Base-by-base conservation (phyloP, 371 early-diverging fungal species). In the Haplosporangium sp. region DNA sequence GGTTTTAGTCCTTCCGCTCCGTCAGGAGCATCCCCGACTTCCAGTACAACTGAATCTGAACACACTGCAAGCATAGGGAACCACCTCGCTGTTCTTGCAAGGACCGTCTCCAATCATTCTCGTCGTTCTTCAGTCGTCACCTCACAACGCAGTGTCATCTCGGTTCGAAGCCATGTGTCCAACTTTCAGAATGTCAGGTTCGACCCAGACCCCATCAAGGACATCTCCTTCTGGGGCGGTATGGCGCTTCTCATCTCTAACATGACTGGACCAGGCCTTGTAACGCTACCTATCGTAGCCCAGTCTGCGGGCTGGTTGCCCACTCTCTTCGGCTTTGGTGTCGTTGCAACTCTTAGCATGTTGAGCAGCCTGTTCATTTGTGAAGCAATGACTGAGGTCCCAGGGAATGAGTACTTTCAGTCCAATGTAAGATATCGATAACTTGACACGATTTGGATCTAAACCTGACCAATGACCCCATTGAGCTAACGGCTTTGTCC, bases 301-400 rank as follows among this genome's bases (percentile, higher is more conserved):
- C 81, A 81, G 52, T 64, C 70, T 36, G 70, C 81, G 7, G 81
- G 81, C 4, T 81, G 81, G 80, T 55, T 77, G 20, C 67, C 87
- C 0, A 75, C 89, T 20, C 51, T 85, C 11, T 58, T 87, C 40
- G 83, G 83, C 4, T 87, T 88, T 57, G 53, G 75, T 9, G 48
- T 84, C 5, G 74, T 87, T 6, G 85, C 82, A 11, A 53, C 84
- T 11, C 70, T 89, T 16, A 86, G 87, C 20, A 81, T 82, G 2
- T 82, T 85, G 21, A 83, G 88, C 14, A 85, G 89, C 20, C 80
- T 94, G 16, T 93, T 94, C 67, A 87, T 93, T 23, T 89, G 92
- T 62, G 95, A 95, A 67, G 91, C 91, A 12, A 87, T 95, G 85
- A 91, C 92, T 52, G 88, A 86, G 53, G 87, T 93, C 45, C 89